A percentile compares a stretch with the other conserved stretches of the same genome.
Evolutionary conservation across 73 alveolate genomes (phyloP).

Genomic region (Blepharisma japonicum): DNA sequence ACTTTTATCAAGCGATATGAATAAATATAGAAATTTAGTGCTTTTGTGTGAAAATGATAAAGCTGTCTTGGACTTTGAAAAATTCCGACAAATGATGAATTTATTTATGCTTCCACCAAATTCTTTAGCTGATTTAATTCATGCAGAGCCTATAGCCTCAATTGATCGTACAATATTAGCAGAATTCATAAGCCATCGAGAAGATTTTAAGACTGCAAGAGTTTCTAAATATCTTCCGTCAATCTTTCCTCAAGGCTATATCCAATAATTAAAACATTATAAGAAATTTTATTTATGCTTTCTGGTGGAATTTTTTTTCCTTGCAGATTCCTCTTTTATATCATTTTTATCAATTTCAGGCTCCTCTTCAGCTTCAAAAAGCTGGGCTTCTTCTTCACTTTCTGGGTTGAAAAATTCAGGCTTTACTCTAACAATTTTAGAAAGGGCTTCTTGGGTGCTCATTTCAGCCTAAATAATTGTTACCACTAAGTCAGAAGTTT

Average conservation of each 20-base stretch:
- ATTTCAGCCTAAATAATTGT: too few relatives aligned
- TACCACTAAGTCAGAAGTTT: constrained; percentile 4
- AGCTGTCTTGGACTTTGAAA: constrained; percentile 20
- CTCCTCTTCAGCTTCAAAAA: too few relatives aligned
- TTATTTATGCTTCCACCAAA: background rate
- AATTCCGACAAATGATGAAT: constrained; percentile 24
- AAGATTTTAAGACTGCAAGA: constrained; percentile 14
- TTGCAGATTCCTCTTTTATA: too few relatives aligned
- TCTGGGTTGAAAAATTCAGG: too few relatives aligned
- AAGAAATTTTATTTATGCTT: too few relatives aligned
- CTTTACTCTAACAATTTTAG: too few relatives aligned
- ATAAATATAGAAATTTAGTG: constrained; percentile 17
- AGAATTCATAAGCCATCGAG: background rate
- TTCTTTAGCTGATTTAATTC: constrained; percentile 20
- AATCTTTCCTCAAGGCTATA: background rate
- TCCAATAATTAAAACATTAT: too few relatives aligned
- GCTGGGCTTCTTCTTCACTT: too few relatives aligned
- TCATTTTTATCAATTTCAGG: too few relatives aligned
- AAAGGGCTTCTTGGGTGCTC: too few relatives aligned
- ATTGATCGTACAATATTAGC: background rate
- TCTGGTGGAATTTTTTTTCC: too few relatives aligned
- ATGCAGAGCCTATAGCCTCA: constrained; percentile 29
- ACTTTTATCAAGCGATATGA: constrained; percentile 7
- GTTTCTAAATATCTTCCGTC: constrained; percentile 8
- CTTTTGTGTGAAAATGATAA: constrained; percentile 30